Evolutionary conservation across 2,329 filamentous ascomycete species (phyloP).

Genomic region (Aschersonia sp.): DNA sequence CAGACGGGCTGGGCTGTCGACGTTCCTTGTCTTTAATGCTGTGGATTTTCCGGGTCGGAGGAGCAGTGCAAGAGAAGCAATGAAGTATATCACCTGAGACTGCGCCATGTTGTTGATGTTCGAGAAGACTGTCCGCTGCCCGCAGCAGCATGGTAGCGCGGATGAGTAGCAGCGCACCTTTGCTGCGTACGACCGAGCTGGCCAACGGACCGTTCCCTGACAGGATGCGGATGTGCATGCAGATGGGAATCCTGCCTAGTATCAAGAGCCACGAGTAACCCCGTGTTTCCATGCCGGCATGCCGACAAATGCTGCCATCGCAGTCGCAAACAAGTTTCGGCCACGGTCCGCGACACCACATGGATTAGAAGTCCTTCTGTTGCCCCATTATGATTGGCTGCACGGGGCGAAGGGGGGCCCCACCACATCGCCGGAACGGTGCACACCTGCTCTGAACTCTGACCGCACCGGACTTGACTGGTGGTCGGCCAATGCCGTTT

Average conservation of each 20-base stretch:
- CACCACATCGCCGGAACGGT: too few species aligned
- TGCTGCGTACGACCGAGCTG: too few species aligned
- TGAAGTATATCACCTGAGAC: background rate
- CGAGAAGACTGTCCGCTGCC: background rate
- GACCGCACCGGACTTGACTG: too few species aligned
- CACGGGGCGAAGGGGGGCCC: background rate
- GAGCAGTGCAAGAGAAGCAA: background rate
- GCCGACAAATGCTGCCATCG: background rate
- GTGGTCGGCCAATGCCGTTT: too few species aligned
- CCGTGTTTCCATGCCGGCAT: background rate
- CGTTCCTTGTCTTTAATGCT: conserved; percentile 2
- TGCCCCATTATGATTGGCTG: background rate
- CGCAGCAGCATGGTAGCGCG: too few species aligned
- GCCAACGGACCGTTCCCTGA: too few species aligned
- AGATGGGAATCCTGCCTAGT: too few species aligned
- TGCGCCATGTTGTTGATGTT: background rate
- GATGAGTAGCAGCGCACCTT: too few species aligned
- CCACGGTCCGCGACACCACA: background rate
- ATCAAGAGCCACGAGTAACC: background rate
- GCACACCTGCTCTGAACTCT: background rate
- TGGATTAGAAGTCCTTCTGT: background rate
- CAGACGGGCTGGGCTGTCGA: conserved; percentile 3
- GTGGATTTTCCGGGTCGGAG: background rate
- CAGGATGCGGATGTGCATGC: too few species aligned
- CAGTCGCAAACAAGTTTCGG: background rate